Conservation (phyloP, 495 filamentous ascomycete species). For the Massariosphaeria phaeospora region DNA sequence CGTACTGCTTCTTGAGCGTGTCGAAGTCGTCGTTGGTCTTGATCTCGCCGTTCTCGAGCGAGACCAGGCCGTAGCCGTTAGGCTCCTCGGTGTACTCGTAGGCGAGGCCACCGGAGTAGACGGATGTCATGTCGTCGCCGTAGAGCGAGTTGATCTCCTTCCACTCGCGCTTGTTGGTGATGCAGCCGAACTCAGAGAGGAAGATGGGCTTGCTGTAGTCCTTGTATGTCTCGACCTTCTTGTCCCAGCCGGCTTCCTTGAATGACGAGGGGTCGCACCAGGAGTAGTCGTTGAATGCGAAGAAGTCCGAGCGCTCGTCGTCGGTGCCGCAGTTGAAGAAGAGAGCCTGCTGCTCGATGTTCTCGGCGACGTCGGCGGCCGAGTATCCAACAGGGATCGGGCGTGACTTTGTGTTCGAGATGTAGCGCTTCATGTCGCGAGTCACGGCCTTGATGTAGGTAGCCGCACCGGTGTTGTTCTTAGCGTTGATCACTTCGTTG, state of each 20-base stretch:
- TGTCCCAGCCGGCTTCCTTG: conserved; percentile 70
- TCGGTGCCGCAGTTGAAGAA: conserved; percentile 88
- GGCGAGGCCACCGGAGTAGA: conserved; percentile 92
- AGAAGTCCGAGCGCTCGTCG: conserved; percentile 79
- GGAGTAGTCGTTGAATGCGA: conserved; percentile 97
- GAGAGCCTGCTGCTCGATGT: conserved; percentile 78
- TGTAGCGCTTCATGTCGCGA: conserved; percentile 85
- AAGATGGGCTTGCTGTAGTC: conserved; percentile 89
- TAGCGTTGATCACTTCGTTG: conserved; percentile 91
- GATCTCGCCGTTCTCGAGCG: conserved; percentile 42
- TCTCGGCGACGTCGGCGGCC: conserved; percentile 75
- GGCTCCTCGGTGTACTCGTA: conserved; percentile 87
- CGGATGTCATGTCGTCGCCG: conserved; percentile 72
- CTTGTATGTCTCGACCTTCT: conserved; percentile 86
- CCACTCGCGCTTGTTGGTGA: conserved; percentile 71
- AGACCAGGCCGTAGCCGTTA: conserved; percentile 55
- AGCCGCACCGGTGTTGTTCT: conserved; percentile 65
- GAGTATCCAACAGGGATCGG: conserved; percentile 88
- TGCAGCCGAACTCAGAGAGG: conserved; percentile 92
- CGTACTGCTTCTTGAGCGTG: conserved; percentile 60
- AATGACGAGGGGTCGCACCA: conserved; percentile 88
- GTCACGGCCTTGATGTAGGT: conserved; percentile 91
- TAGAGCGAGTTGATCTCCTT: conserved; percentile 76
- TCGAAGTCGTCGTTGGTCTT: conserved; percentile 52
- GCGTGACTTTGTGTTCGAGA: conserved; percentile 63